Base-by-base conservation (phyloP, 176 grass and related monocot genomes). In the Alloteropsis semialata region DNA sequence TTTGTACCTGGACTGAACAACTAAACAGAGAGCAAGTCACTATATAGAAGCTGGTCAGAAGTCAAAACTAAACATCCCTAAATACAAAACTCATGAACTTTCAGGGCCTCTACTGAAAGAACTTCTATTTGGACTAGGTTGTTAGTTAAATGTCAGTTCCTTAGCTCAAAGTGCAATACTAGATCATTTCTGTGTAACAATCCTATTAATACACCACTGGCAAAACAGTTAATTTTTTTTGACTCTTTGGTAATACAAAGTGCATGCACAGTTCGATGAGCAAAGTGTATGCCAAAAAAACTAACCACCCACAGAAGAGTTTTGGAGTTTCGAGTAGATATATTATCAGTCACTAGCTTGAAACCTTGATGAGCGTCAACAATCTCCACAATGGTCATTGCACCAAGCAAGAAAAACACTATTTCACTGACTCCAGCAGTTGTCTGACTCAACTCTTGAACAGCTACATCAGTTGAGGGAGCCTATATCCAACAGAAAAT, bases 331-430 rank as follows among this genome's bases (percentile, higher is more conserved):
- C 96, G 84, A 77, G 96, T 98, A 69, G 96, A 95, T 83, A 98
- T 98, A 79, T 89, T 98, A 81, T 98, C 92, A 72, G 96, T 98
- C 75, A 98, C 87, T 28, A 98, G 65, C 82, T 98, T 98, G 85
- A 98, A 98, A 71, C 96, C 92, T 89, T 95, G 92, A 86, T 98
- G 96, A 66, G 96, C 93, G 95, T 95, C 96, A 81, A 98, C 91
- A 92, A 98, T 95, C 79, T 98, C 96, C 75, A 98, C 96, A 84
- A 95, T 92, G 29, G 96, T 95, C 96, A 98, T 98, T 85, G 96
- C 92, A 88, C 92, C 96, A 84, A 98, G 89, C 86, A 98, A 91
- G 89, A 98, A 98, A 81, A 95, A 98, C 1, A 98, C 96, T 76
- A 98, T 95, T 88, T 98, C 90, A 93, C 96, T 98, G 73, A 95